phyloP scores from a whole-genome alignment of 2,329 filamentous ascomycete genomes.

The Aspergillus fijiensis region DNA sequence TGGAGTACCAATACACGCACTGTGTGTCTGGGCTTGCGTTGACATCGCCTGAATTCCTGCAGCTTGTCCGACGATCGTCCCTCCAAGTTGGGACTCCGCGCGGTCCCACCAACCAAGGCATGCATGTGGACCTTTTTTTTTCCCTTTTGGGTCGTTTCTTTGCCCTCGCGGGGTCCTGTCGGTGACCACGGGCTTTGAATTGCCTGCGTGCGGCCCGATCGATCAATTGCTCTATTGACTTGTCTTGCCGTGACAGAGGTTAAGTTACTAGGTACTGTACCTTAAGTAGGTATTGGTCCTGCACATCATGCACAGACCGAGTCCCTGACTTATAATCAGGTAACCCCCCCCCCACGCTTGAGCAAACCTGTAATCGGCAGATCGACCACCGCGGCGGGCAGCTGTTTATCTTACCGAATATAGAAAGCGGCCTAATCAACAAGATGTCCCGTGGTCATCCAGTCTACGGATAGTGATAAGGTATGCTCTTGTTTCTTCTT shows the following conservation, averaged over 20 bases:
- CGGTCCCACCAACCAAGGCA: not conserved
- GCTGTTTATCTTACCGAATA: not conserved
- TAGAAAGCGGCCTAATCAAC: not conserved
- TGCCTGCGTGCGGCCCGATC: not conserved
- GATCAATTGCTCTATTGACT: not conserved
- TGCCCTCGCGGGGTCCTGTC: not conserved
- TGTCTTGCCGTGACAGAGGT: not conserved
- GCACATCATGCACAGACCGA: slow-evolving; percentile 6
- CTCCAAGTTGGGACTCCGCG: not conserved
- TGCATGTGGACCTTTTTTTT: not conserved
- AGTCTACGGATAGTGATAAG: too few species aligned
- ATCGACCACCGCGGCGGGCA: not conserved
- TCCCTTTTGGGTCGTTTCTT: too few species aligned
- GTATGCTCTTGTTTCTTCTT: too few species aligned
- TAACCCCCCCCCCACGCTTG: not conserved
- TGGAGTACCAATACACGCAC: not conserved
- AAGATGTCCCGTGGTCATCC: not conserved
- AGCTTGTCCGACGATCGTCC: not conserved
- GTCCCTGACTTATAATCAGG: not conserved
- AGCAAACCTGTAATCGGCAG: not conserved
- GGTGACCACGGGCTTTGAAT: slow-evolving; percentile 1
- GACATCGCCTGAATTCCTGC: not conserved
- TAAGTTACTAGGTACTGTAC: not conserved
- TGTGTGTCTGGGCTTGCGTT: not conserved
- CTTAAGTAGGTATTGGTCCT: not conserved